phyloP scores from a whole-genome alignment of 228 moss, liverwort and hornwort species.

The Sphagnum fallax region DNA sequence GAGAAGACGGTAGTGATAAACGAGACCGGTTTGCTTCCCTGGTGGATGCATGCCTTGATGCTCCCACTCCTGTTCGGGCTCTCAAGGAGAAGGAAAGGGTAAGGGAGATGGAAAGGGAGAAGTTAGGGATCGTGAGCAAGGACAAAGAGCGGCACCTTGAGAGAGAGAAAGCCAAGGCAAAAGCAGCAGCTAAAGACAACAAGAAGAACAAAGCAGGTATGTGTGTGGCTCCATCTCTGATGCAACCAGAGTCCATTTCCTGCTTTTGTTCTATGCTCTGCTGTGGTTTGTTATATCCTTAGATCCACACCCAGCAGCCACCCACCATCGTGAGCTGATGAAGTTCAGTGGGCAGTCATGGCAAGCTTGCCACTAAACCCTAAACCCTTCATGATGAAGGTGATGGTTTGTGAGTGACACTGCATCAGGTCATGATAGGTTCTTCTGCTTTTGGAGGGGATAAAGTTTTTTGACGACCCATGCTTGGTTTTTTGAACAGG shows the following conservation, averaged over 20 bases:
- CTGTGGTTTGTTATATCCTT: not conserved
- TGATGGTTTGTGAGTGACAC: no score
- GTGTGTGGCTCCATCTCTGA: no score
- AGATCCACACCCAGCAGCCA: no score
- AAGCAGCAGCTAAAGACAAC: constrained; percentile 39
- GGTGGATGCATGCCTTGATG: constrained; percentile 61
- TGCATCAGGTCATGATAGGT: no score
- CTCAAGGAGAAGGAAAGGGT: constrained; percentile 78
- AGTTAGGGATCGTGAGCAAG: constrained; percentile 64
- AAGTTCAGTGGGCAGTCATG: no score
- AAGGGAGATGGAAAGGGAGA: constrained; percentile 63
- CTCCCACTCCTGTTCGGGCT: constrained; percentile 60
- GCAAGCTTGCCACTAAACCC: not conserved
- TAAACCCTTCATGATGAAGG: not conserved
- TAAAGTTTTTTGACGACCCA: no score
- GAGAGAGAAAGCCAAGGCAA: constrained; percentile 53
- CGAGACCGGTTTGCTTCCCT: constrained; percentile 61
- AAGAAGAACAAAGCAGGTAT: constrained; percentile 46
- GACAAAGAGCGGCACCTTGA: constrained; percentile 64
- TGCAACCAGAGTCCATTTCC: no score
- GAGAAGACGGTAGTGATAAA: constrained; percentile 49
- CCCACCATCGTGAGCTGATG: no score
- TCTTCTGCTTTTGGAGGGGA: no score
- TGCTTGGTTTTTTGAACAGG: no score
- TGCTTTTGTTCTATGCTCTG: no score